Evolutionary conservation across 2,329 filamentous ascomycete species (phyloP), one percentile per base, ranked within the genome.

Genomic region (Sporothrix brasiliensis): DNA sequence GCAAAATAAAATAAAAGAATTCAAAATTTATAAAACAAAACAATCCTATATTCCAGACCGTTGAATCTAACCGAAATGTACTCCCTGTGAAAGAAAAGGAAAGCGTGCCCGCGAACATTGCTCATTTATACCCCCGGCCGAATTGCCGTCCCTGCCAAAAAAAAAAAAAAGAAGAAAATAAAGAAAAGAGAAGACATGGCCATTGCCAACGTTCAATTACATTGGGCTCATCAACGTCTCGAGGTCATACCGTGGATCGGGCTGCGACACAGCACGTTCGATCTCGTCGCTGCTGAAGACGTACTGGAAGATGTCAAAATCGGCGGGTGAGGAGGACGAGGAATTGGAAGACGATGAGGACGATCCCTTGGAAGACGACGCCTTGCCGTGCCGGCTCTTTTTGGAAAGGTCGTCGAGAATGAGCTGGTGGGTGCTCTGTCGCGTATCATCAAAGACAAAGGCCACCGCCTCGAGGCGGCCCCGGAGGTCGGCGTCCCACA

Each of bases 361-460:
- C 49, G 19, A 50, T 16, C 19, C 49, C 49, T 21, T 44, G 75
- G 80, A 68, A 41, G 80, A 73, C 74, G 77, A 76, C 68, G 77
- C 75, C 14, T 74, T 74, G 13, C 74, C 76, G 14, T 77, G 77
- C 19, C 74, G 75, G 34, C 74, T 71, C 49, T 87, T 88, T 75
- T 86, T 88, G 69, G 80, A 80, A 65, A 87, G 83, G 70, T 88
- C 86, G 60, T 88, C 85, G 30, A 83, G 78, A 71, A 88, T 85
- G 72, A 85, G 76, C 68, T 81, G 80, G n/a, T 80, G 78, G 0
- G 86, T 88, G 78, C 83, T 87, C 76, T 87, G 84, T 63, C 77
- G 76, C 4, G 81, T 78, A 71, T 89, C 86, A 73, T 90, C 88
- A 73, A 91, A 90, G 14, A 88, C 86, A 76, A 91, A 91, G 6